Conservation (phyloP, 768 basidiomycete species). For the Lyophyllum shimeji region DNA sequence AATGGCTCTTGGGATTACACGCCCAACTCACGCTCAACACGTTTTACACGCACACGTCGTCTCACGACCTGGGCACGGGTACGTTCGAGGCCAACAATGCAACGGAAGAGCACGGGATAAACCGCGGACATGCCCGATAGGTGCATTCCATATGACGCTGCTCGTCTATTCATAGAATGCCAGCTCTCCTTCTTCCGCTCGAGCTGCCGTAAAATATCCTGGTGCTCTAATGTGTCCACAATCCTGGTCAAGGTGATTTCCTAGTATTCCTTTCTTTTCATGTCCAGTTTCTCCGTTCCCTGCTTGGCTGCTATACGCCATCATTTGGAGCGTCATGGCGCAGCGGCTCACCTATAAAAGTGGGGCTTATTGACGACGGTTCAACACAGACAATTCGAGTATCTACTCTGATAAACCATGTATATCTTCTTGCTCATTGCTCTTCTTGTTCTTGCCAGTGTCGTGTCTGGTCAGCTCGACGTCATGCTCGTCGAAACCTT, state of each 20-base stretch:
- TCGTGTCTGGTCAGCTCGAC: neutral
- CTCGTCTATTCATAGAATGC: slow-evolving; percentile 6
- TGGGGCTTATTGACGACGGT: neutral
- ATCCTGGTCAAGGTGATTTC: neutral
- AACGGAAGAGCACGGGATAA: slow-evolving; percentile 20
- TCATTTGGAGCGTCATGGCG: slow-evolving; percentile 3
- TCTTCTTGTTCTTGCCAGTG: slow-evolving; percentile 10
- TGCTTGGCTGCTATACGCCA: neutral
- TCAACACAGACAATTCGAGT: neutral
- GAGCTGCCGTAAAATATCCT: slow-evolving; percentile 5
- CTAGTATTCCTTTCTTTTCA: neutral
- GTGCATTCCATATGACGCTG: slow-evolving; percentile 4
- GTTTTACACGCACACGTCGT: neutral
- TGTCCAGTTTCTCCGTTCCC: slow-evolving; percentile 2
- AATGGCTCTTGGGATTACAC: neutral
- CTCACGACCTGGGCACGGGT: neutral
- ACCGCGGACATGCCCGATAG: slow-evolving; percentile 13
- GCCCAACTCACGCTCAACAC: neutral
- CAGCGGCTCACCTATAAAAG: slow-evolving; percentile 7
- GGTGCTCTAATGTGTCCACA: neutral
- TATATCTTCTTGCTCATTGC: slow-evolving; percentile 11
- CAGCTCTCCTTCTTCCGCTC: neutral
- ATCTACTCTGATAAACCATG: slow-evolving; percentile 7
- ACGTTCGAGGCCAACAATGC: neutral
- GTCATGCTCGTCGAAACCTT: neutral